Conservation (phyloP, 2,329 filamentous ascomycete species). For the Erysiphe pulchra region DNA sequence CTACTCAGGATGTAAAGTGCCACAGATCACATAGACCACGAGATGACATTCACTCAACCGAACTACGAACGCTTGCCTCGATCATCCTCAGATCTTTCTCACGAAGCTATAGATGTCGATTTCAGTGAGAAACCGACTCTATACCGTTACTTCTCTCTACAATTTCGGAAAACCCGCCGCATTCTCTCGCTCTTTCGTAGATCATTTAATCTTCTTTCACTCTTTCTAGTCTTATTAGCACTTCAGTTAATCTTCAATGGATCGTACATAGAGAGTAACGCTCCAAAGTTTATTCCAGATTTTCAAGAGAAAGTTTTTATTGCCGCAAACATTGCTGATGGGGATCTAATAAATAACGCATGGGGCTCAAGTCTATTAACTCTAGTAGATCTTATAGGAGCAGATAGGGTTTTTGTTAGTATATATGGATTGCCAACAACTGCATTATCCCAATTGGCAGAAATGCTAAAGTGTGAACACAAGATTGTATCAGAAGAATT, state of each 20-base stretch:
- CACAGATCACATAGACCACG: too few species aligned
- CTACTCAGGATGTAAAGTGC: too few species aligned
- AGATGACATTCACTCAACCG: background rate
- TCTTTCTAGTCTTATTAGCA: conserved; percentile 5
- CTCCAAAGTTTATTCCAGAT: conserved; percentile 1
- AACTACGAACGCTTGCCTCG: conserved; percentile 1
- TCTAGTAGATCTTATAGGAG: conserved; percentile 38
- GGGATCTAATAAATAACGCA: conserved; percentile 30
- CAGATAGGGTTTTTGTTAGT: conserved; percentile 42
- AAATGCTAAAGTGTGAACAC: conserved; percentile 20
- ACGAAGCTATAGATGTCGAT: conserved; percentile 1
- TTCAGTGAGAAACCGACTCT: conserved; percentile 8
- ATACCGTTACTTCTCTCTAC: conserved; percentile 1
- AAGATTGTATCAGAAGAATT: conserved; percentile 33
- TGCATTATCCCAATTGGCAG: conserved; percentile 27
- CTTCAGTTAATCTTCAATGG: conserved; percentile 15
- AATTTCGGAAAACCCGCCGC: conserved; percentile 4
- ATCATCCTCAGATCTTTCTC: conserved; percentile 1
- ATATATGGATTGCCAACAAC: conserved; percentile 37
- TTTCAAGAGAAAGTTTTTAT: conserved; percentile 43
- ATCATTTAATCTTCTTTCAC: conserved; percentile 7
- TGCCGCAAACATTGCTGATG: conserved; percentile 45
- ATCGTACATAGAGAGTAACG: conserved; percentile 17
- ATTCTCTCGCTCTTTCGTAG: conserved; percentile 3
- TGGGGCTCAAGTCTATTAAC: conserved; percentile 37